Base-by-base conservation (phyloP, 1,139 yeast genomes). In the Arxiozyma telluris region DNA sequence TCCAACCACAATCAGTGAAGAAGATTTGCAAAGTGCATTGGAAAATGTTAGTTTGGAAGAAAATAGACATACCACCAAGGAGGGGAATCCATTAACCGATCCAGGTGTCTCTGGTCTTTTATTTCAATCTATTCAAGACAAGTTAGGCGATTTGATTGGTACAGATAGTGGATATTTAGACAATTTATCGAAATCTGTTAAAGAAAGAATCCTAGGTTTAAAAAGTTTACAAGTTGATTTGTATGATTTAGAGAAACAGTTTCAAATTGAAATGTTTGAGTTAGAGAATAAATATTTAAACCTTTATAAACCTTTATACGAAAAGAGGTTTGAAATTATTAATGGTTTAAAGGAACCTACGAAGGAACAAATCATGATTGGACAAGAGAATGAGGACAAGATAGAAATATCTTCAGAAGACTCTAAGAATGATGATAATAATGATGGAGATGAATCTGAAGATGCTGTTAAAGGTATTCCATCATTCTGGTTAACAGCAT, bases 401-500 rank as follows among this genome's bases (percentile, higher is more conserved):
- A 72, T 67, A 45, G 80, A 76, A 54, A 15, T 34, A 34, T 12
- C 17, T 34, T 77, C 73, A n/a, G 77, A 72, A 23, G 76, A 71
- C 3, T 76, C 70, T 1, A 79, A 73, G 5, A 76, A 72, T 41
- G 75, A 71, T 17, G 81, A 78, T 81, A 75, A 17, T 23, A 81
- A 78, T 81, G 75, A 17, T 78, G 73, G 7, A 80, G 75, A 17
- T 78, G 73, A 7, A 80, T 75, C 8, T 8, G 78, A 74, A 11
- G 80, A 73, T 12, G 79, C 74, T 22, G 74, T 72, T 30, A 76
- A 73, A 38, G 99, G 99, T 61, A 81, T 93, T 64, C 98, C 98
- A 53, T 83, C 87, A 54, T 93, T 93, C 77, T 93, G 99, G 99
- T 78, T 91, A 65, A 93, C 98, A 23, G 95, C 98, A 9, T 76